These are phyloP conservation scores for Acanthamoeba healyi DNA, from an alignment of 208 protist genomes.

Conservation along the genomic window DNA sequence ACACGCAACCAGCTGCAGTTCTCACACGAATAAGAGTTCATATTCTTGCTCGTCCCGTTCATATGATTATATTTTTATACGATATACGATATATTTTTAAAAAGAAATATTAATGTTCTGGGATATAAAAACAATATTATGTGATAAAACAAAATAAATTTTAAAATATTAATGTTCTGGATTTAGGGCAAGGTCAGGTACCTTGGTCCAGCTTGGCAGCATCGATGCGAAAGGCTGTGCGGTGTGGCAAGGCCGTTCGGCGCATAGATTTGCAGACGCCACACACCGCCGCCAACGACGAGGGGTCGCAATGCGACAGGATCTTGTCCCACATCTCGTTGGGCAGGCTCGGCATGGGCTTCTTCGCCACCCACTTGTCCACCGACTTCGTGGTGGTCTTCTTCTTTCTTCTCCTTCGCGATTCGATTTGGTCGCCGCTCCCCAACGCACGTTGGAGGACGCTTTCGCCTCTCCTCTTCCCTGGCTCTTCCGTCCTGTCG, in stretches of 20 bases:
- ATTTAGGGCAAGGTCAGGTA: no score
- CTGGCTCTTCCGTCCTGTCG: not conserved
- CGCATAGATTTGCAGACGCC: constrained; percentile 18
- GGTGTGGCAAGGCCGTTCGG: not conserved
- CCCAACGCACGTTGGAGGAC: no score
- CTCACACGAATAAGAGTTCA: no score
- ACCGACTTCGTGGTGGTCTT: not conserved
- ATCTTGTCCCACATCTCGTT: constrained; percentile 50
- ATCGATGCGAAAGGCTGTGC: constrained; percentile 19
- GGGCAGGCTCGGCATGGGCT: not conserved
- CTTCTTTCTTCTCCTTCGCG: not conserved
- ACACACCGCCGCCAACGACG: not conserved
- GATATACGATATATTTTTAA: no score
- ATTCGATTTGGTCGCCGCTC: not conserved
- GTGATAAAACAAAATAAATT: no score
- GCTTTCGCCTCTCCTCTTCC: not conserved
- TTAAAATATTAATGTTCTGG: no score
- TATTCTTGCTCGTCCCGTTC: no score
- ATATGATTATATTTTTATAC: no score
- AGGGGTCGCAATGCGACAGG: constrained; percentile 6
- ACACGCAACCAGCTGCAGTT: no score
- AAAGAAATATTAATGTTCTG: no score
- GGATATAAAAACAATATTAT: no score
- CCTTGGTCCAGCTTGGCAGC: constrained; percentile 21
- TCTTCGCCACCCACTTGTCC: constrained; percentile 28